Evolutionary conservation across 192 early-diverging fungal genomes (phyloP).

Genomic region (Pilaira anomala): DNA sequence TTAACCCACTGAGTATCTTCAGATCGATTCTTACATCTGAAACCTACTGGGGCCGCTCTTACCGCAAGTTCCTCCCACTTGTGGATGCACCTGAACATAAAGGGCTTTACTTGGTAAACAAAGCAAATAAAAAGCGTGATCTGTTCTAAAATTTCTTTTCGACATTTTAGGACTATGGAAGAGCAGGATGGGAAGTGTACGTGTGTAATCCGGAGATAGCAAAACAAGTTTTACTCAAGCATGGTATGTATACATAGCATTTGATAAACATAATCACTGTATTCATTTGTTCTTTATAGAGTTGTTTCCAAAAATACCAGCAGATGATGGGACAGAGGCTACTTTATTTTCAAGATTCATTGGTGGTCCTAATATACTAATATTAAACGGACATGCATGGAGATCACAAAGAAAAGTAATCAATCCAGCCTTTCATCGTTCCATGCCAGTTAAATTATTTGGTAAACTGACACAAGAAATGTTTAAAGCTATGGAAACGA

Average conservation of each 20-base stretch:
- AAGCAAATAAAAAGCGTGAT: not conserved
- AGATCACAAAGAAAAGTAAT: not conserved
- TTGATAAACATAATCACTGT: not conserved
- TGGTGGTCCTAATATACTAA: no score
- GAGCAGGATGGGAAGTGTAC: not conserved
- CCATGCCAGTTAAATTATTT: conserved; percentile 23
- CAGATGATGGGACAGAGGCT: not conserved
- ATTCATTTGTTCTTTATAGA: not conserved
- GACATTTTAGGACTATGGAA: not conserved
- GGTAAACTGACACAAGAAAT: not conserved
- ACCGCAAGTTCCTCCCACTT: not conserved
- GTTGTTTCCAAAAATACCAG: conserved; percentile 5
- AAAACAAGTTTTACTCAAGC: conserved; percentile 11
- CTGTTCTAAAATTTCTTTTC: no score
- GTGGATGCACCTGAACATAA: not conserved
- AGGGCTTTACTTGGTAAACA: conserved; percentile 1
- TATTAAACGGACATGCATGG: not conserved
- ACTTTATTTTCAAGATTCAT: conserved; percentile 4
- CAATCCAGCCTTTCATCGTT: conserved; percentile 25
- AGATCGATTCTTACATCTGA: not conserved
- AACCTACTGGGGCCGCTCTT: not conserved
- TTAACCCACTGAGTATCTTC: not conserved
- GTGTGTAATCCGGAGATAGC: conserved; percentile 1
- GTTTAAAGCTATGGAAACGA: conserved; percentile 6
- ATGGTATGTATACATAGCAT: not conserved